Evolutionary conservation across 2,329 filamentous ascomycete genomes (phyloP).

Genomic region (Immersiporthe knoxdaviesiana): DNA sequence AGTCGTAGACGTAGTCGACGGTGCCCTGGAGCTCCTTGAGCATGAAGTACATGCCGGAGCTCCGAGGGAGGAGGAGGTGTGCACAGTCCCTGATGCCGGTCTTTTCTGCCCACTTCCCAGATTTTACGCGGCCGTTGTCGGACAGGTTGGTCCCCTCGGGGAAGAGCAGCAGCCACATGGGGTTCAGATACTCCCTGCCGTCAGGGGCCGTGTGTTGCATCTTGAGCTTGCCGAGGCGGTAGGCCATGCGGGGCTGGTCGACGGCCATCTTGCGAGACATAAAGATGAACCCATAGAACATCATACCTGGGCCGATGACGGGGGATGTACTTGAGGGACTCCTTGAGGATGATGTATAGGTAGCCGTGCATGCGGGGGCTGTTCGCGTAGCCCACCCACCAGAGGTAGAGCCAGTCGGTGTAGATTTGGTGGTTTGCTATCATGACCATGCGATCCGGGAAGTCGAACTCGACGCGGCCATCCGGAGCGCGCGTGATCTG

Average conservation of each 20-base stretch:
- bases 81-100: constrained; percentile 71
- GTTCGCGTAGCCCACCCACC: constrained; percentile 90
- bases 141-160: constrained; percentile 87
- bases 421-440: constrained; percentile 93
- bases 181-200: constrained; percentile 63
- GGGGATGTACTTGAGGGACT: constrained; percentile 83
- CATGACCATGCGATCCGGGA: constrained; percentile 79
- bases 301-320: constrained; percentile 77
- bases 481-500: constrained; percentile 72
- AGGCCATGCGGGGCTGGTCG: constrained; percentile 74
- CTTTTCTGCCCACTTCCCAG: constrained; percentile 77
- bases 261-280: constrained; percentile 87
- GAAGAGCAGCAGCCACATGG: constrained; percentile 90
- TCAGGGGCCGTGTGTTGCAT: constrained; percentile 55
- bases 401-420: constrained; percentile 89
- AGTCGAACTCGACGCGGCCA: constrained; percentile 75
- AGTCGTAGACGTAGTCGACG: constrained; percentile 86
- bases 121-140: constrained; percentile 69
- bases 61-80: constrained; percentile 76
- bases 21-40: constrained; percentile 73
- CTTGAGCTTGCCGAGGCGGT: constrained; percentile 73
- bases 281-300: constrained; percentile 89
- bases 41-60: constrained; percentile 80
- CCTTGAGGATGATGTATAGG: constrained; percentile 88
- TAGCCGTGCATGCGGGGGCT: constrained; percentile 77